These are phyloP conservation scores for Smittium mucronatum DNA, from an alignment of 371 early-diverging fungal species.

Conservation along the genomic window DNA sequence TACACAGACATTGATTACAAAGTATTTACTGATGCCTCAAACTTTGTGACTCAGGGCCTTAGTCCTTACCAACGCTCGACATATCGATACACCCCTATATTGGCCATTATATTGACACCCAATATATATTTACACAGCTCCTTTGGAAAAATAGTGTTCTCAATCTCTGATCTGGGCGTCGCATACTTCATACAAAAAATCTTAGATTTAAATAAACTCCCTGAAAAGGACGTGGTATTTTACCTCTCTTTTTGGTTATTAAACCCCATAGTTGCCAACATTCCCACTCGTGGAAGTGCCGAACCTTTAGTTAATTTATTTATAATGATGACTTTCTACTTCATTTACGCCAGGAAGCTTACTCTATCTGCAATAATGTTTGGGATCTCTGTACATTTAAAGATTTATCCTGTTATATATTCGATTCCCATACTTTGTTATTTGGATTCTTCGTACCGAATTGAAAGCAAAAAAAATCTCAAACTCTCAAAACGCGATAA, in stretches of 20 bases:
- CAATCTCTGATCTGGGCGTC: conserved; percentile 55
- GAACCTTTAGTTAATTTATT: conserved; percentile 71
- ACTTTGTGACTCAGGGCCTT: conserved; percentile 48
- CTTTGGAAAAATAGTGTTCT: conserved; percentile 87
- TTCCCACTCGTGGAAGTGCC: conserved; percentile 89
- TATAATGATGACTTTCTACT: conserved; percentile 59
- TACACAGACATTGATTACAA: conserved; percentile 95
- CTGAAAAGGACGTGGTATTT: conserved; percentile 36
- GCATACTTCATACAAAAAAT: conserved; percentile 47
- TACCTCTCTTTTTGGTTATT: conserved; percentile 53
- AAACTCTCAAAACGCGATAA: conserved; percentile 29
- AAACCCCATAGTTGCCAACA: conserved; percentile 91
- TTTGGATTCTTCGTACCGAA: conserved; percentile 19
- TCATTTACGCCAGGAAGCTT: conserved; percentile 41
- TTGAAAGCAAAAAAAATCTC: not conserved
- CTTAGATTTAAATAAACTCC: conserved; percentile 9
- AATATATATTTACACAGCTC: conserved; percentile 52
- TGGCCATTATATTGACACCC: conserved; percentile 73
- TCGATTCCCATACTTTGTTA: conserved; percentile 57
- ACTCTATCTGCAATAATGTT: conserved; percentile 52
- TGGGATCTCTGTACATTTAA: conserved; percentile 91
- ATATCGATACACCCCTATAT: conserved; percentile 90
- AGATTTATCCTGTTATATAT: conserved; percentile 92
- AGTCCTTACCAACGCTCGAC: conserved; percentile 87
- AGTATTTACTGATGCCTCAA: conserved; percentile 90